Evolutionary conservation across 2,329 filamentous ascomycete species (phyloP).

Genomic region (Aspergillus brunneoviolaceus): DNA sequence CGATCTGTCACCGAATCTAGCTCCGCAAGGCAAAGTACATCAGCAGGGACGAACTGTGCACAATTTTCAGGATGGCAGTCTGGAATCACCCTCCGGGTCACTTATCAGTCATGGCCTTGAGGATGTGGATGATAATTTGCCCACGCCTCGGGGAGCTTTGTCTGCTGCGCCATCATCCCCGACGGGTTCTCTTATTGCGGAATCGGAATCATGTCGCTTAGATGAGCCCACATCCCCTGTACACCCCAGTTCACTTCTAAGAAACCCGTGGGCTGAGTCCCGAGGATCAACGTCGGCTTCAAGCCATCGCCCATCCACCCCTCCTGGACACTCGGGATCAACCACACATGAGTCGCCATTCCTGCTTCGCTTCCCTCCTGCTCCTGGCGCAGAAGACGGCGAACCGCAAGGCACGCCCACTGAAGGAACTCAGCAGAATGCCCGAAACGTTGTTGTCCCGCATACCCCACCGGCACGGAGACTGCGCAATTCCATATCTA

Average conservation of each 20-base stretch:
- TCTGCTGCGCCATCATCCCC: constrained; percentile 36
- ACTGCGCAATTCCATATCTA: constrained; percentile 50
- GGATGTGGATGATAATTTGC: constrained; percentile 33
- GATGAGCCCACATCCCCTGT: constrained; percentile 30
- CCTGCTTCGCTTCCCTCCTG: constrained; percentile 41
- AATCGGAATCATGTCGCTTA: constrained; percentile 27
- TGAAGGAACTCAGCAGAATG: constrained; percentile 20
- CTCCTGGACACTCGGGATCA: constrained; percentile 21
- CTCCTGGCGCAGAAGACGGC: constrained; percentile 34
- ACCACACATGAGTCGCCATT: constrained; percentile 32
- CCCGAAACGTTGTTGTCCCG: constrained; percentile 29
- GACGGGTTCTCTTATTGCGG: constrained; percentile 32
- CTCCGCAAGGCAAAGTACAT: constrained; percentile 18
- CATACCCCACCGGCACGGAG: constrained; percentile 41
- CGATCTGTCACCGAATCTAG: constrained; percentile 29
- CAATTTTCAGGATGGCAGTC: constrained; percentile 17
- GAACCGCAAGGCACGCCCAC: constrained; percentile 20
- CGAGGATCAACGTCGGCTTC: constrained; percentile 26
- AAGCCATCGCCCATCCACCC: constrained; percentile 28
- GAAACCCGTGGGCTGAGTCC: constrained; percentile 41
- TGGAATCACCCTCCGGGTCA: constrained; percentile 35
- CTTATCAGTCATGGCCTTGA: constrained; percentile 33
- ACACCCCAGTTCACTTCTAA: constrained; percentile 36
- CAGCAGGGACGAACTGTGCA: constrained; percentile 18
- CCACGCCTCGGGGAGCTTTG: constrained; percentile 33